Evolutionary conservation across 78 protist genomes (phyloP).

Genomic region (Salpingoeca rosetta): DNA sequence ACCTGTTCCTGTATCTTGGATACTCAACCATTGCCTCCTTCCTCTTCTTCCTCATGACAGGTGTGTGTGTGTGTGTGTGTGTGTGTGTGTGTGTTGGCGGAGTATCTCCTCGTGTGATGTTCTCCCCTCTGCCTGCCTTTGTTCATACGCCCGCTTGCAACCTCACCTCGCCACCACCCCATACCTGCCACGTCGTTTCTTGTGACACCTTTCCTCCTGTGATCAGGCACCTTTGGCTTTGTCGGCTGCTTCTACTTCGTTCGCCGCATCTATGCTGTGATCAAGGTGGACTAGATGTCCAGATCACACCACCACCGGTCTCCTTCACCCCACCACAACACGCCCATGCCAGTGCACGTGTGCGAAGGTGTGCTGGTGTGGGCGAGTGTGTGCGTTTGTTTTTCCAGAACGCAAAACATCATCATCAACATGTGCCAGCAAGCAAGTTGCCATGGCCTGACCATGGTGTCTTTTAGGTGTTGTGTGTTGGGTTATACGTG

Average conservation of each 20-base stretch:
- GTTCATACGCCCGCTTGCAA: too few relatives aligned
- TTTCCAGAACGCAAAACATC: neutral
- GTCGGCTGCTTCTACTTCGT: slow-evolving; percentile 53
- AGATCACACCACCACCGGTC: too few relatives aligned
- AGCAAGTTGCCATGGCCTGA: neutral
- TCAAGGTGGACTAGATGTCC: slow-evolving; percentile 15
- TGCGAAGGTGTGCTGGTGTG: neutral
- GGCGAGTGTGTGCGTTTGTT: too few relatives aligned
- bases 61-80: too few relatives aligned
- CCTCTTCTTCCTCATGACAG: slow-evolving; percentile 70
- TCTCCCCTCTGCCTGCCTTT: too few relatives aligned
- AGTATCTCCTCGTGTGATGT: too few relatives aligned
- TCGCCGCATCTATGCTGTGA: slow-evolving; percentile 57
- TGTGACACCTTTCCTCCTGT: neutral
- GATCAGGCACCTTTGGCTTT: slow-evolving; percentile 52
- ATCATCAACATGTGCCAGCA: neutral
- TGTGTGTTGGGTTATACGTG: too few relatives aligned
- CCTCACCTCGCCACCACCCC: too few relatives aligned
- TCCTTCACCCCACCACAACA: neutral
- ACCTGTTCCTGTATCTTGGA: slow-evolving; percentile 63
- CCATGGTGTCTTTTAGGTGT: neutral
- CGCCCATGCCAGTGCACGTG: neutral
- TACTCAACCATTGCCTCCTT: slow-evolving; percentile 68
- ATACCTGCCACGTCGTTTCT: too few relatives aligned
- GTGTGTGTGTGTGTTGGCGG: too few relatives aligned